Base-by-base conservation (phyloP, 2,329 filamentous ascomycete genomes). In the Thielaviopsis ethacetica region DNA sequence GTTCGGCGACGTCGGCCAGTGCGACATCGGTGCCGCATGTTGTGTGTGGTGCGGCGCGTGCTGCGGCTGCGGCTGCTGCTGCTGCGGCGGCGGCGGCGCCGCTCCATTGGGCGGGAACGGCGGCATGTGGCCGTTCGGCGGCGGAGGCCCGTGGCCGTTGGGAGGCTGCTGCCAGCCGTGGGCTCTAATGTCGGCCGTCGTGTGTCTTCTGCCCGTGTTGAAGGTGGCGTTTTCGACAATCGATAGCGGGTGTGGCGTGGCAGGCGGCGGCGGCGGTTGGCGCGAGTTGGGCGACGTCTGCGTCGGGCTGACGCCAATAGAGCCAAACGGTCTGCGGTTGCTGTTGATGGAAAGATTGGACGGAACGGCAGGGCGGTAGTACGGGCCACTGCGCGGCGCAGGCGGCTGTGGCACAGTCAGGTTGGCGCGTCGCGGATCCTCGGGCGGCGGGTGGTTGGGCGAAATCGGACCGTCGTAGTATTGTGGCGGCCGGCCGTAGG, bases 131-230 rank as follows among this genome's bases (percentile, higher is more conserved):
- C 62, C 83, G 84, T 83, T 87, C 57, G 21, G 22, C 22, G 51
- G 51, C 51, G 30, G 22, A 10, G 51, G 24, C 3, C 38, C 38
- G 13, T 7, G 76, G 76, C 62, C 83, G 84, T 83, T 87, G 91
- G 44, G 51, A 49, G 26, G 22, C n/a, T 26, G 51, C 51, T 27
- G 22, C 24, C 38, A 30, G 12, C 86, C 88, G 68, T 90, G 86
- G 65, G 91, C 85, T 57, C 93, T 85, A 65, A 98, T 97, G 68
- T 98, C 93, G 61, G 93, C 93, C 47, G 91, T 91, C 1, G 93
- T 98, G 71, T 98, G 93, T 62, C 91, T 82, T 63, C 91, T 84
- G 52, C 83, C 81, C 53, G 95, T 76, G 65, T 83, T 90, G 59
- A 82, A 79, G 41, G 84, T 82, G 38, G 82, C 79, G 26, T 79